A percentile compares a stretch with the other conserved stretches of the same genome.
phyloP scores from a whole-genome alignment of 441 rosid genomes.

The Raphanus hybrid region DNA sequence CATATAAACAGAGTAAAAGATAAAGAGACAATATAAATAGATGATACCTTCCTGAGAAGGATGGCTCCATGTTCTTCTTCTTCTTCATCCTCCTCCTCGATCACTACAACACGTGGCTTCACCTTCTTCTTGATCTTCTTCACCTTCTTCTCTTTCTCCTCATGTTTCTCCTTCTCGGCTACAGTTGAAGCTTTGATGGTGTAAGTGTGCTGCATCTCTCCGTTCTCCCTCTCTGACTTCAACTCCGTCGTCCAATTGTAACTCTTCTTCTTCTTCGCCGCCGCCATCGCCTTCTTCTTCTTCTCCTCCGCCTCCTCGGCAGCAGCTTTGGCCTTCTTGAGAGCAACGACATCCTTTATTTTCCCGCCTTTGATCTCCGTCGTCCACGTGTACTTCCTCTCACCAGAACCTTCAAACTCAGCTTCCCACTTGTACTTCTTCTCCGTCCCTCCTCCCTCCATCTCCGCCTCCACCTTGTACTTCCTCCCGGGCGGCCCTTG shows the following conservation, averaged over 20 bases:
- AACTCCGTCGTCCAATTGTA: constrained; percentile 82
- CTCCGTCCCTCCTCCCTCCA: constrained; percentile 41
- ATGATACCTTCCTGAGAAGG: constrained; percentile 66
- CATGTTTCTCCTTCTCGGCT: constrained; percentile 25
- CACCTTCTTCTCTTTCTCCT: constrained; percentile 39
- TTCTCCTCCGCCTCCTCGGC: constrained; percentile 28
- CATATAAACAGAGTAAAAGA: constrained; percentile 9
- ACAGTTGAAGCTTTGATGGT: constrained; percentile 61
- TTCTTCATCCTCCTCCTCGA: constrained; percentile 58
- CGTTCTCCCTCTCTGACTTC: constrained; percentile 64
- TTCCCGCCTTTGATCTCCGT: constrained; percentile 55
- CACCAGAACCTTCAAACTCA: constrained; percentile 64
- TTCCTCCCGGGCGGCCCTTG: constrained; percentile 65
- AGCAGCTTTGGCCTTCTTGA: constrained; percentile 44
- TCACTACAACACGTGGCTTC: constrained; percentile 70
- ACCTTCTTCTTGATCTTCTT: constrained; percentile 53
- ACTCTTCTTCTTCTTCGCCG: constrained; percentile 29
- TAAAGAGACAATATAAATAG: background rate
- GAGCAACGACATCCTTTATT: constrained; percentile 37
- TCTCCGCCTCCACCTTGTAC: constrained; percentile 75
- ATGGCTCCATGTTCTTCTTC: constrained; percentile 55
- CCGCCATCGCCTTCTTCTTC: background rate
- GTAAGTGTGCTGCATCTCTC: constrained; percentile 58
- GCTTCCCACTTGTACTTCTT: constrained; percentile 76
- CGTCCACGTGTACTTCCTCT: constrained; percentile 75